A percentile compares a stretch with the other conserved stretches of the same genome.
These are phyloP conservation scores for Ammopiptanthus mongolicus DNA, from an alignment of 306 rosid genomes.

Conservation along the genomic window DNA sequence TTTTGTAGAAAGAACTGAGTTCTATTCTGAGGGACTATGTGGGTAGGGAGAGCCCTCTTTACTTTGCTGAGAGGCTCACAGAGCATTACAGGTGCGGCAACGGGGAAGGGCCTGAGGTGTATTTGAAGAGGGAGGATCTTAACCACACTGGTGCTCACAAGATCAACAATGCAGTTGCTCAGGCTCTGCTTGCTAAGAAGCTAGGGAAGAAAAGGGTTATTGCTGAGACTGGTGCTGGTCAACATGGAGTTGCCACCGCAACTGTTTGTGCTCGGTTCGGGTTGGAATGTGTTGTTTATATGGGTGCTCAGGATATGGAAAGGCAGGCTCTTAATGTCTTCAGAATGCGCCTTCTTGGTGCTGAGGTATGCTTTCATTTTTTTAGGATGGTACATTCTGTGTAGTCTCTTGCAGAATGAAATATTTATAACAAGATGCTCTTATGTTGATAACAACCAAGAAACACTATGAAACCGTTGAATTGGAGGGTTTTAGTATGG, in stretches of 20 bases:
- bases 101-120: slow-evolving; percentile 79
- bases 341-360: slow-evolving; percentile 96
- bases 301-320: slow-evolving; percentile 99
- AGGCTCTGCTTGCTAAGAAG: slow-evolving; percentile 86
- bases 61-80: slow-evolving; percentile 86
- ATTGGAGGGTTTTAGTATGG: no score
- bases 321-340: slow-evolving; percentile 94
- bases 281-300: slow-evolving; percentile 75
- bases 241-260: slow-evolving; percentile 98
- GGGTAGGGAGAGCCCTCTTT: slow-evolving; percentile 94
- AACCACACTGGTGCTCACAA: slow-evolving; percentile 99
- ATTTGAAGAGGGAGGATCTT: slow-evolving; percentile 93
- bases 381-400: neutral
- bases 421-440: neutral
- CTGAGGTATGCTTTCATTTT: slow-evolving; percentile 59
- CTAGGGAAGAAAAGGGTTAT: slow-evolving; percentile 82
- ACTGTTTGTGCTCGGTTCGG: slow-evolving; percentile 97
- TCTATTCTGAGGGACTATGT: slow-evolving; percentile 76
- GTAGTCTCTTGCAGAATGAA: neutral
- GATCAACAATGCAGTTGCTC: slow-evolving; percentile 92
- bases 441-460: neutral
- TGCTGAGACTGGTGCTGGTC: slow-evolving; percentile 99
- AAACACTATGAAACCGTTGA: no score
- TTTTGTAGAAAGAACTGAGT: slow-evolving; percentile 62
- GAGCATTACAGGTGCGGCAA: slow-evolving; percentile 57